Percentiles rank a stretch among this genome's conserved stretches.
phyloP scores from a whole-genome alignment of 768 basidiomycete genomes.

The Kwoniella bestiolae region DNA sequence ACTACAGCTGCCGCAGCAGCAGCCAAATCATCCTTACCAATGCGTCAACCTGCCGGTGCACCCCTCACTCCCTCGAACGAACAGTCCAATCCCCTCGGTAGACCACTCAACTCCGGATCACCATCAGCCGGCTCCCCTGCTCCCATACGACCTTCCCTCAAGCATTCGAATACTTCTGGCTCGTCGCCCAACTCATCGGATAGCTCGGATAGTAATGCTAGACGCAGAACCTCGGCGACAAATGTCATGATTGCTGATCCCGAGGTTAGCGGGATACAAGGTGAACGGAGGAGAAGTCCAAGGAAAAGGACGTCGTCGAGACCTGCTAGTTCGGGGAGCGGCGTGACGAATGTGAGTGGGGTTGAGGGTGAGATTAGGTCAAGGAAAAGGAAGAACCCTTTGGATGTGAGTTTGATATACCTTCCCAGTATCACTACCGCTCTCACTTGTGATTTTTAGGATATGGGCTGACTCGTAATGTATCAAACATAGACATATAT shows the following conservation, averaged over 20 bases:
- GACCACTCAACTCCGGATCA: neutral
- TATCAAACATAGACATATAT: constrained; percentile 75
- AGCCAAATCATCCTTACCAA: constrained; percentile 3
- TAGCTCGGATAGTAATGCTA: constrained; percentile 19
- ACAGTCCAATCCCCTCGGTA: neutral
- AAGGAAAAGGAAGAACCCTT: constrained; percentile 22
- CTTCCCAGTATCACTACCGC: neutral
- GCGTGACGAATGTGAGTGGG: constrained; percentile 17
- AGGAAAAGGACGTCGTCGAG: constrained; percentile 8
- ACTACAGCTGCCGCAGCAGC: constrained; percentile 9
- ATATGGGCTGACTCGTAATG: constrained; percentile 13
- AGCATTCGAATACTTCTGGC: constrained; percentile 14
- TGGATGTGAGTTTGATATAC: constrained; percentile 25
- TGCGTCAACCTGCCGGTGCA: constrained; percentile 1
- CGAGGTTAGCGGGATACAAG: constrained; percentile 11
- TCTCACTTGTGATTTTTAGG: too few species aligned
- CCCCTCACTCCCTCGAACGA: constrained; percentile 1
- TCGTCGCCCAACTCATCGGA: constrained; percentile 26
- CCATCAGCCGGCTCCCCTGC: neutral
- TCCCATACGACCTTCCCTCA: constrained; percentile 20
- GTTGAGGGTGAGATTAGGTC: constrained; percentile 8
- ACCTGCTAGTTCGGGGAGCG: constrained; percentile 21
- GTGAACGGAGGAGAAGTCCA: constrained; percentile 6
- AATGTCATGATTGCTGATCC: constrained; percentile 25
- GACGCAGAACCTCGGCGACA: constrained; percentile 22